Conservation (phyloP, 2,329 filamentous ascomycete genomes). For the Grosmannia huntii region DNA sequence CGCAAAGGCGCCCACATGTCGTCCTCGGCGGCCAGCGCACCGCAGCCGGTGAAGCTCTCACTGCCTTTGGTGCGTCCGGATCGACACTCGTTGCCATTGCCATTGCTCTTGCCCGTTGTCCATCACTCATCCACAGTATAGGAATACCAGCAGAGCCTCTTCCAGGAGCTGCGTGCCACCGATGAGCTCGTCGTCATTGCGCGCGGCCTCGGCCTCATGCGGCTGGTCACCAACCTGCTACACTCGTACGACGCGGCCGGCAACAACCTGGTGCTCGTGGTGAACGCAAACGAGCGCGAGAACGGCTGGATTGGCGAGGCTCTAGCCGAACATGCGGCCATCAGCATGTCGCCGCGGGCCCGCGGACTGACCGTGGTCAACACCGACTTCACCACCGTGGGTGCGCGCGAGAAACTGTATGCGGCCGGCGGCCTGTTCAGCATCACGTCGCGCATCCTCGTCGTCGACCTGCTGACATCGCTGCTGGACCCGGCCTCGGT, state of each 20-base stretch:
- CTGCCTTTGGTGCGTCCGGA: conserved; percentile 49
- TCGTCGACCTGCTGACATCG: conserved; percentile 82
- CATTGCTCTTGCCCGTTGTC: no score
- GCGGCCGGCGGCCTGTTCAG: conserved; percentile 81
- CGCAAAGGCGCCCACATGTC: conserved; percentile 28
- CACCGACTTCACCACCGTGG: conserved; percentile 83
- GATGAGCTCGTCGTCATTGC: conserved; percentile 92
- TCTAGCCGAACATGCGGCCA: conserved; percentile 84
- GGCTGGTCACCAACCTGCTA: conserved; percentile 86
- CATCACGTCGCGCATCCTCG: conserved; percentile 87
- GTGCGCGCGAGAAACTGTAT: conserved; percentile 84
- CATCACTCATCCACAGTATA: conserved; percentile 20
- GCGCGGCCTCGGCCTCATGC: conserved; percentile 80
- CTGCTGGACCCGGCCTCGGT: conserved; percentile 72
- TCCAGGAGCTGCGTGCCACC: conserved; percentile 76
- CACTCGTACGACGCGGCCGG: conserved; percentile 95
- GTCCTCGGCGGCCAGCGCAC: conserved; percentile 28
- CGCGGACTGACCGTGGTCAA: conserved; percentile 85
- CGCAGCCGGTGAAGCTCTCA: conserved; percentile 67
- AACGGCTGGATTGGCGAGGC: conserved; percentile 97
- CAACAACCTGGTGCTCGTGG: conserved; percentile 79
- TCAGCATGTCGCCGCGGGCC: conserved; percentile 70
- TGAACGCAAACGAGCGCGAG: conserved; percentile 83
- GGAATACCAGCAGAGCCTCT: conserved; percentile 91
- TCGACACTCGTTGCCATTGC: no score